Base-by-base conservation (phyloP, 805 yeast genomes). In the Candida coquimbonensis region DNA sequence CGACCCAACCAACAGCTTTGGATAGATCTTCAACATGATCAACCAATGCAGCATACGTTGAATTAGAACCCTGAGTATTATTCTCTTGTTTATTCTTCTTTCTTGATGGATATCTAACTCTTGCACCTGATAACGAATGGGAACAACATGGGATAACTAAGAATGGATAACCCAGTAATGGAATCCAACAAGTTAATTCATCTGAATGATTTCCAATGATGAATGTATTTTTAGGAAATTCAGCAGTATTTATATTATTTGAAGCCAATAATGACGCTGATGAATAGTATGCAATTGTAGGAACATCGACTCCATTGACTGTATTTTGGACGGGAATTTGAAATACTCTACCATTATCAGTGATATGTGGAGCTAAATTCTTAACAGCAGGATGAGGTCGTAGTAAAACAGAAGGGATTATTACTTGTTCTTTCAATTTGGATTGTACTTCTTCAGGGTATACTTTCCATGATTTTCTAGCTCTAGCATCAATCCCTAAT, bases 71-170 rank as follows among this genome's bases (percentile, higher is more conserved):
- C 16, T 39, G 41, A 9, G 36, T 11, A 32, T 12, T 9, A 9
- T 14, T 14, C 4, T 17, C 21, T 39, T 51, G 19, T 48, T 53
- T 39, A 55, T 40, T 34, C 48, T 43, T 46, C 58, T 67, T 42
- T 45, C 70, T 69, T 2, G 77, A 74, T 14, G 80, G 68, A 56
- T 76, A 90, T 55, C 97, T 72, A 3, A 74, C 69, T 54, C 80
- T 80, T 27, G 79, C 81, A 3, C 98, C 98, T 7, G 81, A 75
- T 38, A 91, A 72, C 3, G 84, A 79, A 63, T 91, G 96, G 0
- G 97, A 89, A 62, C 98, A 91, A 62, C 98, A 91, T 11, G 98
- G 98, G 37, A 91, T 87, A 9, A 88, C 96, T 70, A 91, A 69
- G 61, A 87, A 91, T 7, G 96, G 96, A 50, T 74, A 84, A 0